Percentiles rank a stretch among this genome's conserved stretches.
These are phyloP conservation scores for Agrocybe chaxingu DNA, from an alignment of 768 basidiomycete genomes.

Conservation along the genomic window DNA sequence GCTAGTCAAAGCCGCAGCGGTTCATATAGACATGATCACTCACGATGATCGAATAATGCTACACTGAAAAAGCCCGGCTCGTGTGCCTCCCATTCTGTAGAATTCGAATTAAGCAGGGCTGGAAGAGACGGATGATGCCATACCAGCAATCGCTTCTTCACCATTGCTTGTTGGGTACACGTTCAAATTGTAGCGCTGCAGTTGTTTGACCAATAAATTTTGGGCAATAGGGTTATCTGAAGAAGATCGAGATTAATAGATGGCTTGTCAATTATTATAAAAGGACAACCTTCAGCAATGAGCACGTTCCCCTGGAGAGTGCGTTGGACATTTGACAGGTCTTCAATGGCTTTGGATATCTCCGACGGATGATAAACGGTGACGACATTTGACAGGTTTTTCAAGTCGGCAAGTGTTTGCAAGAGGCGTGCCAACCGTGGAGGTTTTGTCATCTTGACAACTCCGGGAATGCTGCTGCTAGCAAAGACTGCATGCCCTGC, in stretches of 20 bases:
- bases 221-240: constrained; percentile 72
- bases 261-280: background rate
- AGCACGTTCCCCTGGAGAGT: constrained; percentile 66
- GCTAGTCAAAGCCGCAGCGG: constrained; percentile 1
- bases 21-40: constrained; percentile 17
- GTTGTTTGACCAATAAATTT: constrained; percentile 62
- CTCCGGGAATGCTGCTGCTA: constrained; percentile 47
- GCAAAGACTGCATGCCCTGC: constrained; percentile 50
- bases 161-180: constrained; percentile 66
- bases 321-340: constrained; percentile 42
- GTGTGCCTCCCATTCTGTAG: constrained; percentile 63
- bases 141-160: constrained; percentile 61
- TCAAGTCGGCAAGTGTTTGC: constrained; percentile 58
- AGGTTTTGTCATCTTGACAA: constrained; percentile 70
- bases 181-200: constrained; percentile 56
- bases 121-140: constrained; percentile 1
- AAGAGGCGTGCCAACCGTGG: constrained; percentile 58
- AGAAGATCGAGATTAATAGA: background rate
- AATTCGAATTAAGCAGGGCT: constrained; percentile 2
- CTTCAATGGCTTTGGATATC: constrained; percentile 41
- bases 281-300: constrained; percentile 60
- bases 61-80: constrained; percentile 67
- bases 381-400: constrained; percentile 47
- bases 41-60: constrained; percentile 75
- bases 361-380: constrained; percentile 33